phyloP scores from a whole-genome alignment of 2,329 filamentous ascomycete species.

The Myotisia sp. region DNA sequence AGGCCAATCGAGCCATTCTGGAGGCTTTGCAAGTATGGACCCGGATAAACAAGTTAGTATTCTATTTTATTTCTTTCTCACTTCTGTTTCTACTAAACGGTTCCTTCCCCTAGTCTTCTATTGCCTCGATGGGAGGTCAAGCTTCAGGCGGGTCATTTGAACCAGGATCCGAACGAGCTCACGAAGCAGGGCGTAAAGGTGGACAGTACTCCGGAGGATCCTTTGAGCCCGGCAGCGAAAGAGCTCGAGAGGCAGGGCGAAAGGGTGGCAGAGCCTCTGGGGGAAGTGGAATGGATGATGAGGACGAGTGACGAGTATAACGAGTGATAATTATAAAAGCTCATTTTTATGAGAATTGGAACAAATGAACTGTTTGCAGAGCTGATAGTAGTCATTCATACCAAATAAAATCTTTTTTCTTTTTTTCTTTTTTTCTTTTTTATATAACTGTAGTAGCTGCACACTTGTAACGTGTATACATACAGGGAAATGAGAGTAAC shows the following conservation, averaged over 20 bases:
- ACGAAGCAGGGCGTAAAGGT: slow-evolving; percentile 42
- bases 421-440: no score
- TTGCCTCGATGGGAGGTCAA: slow-evolving; percentile 40
- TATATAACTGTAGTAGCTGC: no score
- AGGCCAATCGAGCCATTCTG: slow-evolving; percentile 19
- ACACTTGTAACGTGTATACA: no score
- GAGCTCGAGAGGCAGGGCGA: slow-evolving; percentile 39
- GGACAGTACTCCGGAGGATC: slow-evolving; percentile 40
- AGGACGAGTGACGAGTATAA: no score
- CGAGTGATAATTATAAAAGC: no score
- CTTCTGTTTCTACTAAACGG: no score
- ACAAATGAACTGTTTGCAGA: no score
- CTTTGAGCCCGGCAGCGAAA: slow-evolving; percentile 41
- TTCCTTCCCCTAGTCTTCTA: background rate
- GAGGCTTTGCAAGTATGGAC: slow-evolving; percentile 21
- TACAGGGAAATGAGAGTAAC: no score
- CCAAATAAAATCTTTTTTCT: no score
- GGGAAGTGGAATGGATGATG: background rate
- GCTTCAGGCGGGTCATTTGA: slow-evolving; percentile 43
- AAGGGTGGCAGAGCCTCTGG: slow-evolving; percentile 33
- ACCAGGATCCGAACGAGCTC: slow-evolving; percentile 38
- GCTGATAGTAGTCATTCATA: no score
- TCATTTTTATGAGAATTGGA: no score
- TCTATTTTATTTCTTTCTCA: background rate
- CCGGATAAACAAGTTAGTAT: slow-evolving; percentile 20